Evolutionary conservation across 225 moss, liverwort and hornwort species (phyloP).

Genomic region (Ulota crispa): DNA sequence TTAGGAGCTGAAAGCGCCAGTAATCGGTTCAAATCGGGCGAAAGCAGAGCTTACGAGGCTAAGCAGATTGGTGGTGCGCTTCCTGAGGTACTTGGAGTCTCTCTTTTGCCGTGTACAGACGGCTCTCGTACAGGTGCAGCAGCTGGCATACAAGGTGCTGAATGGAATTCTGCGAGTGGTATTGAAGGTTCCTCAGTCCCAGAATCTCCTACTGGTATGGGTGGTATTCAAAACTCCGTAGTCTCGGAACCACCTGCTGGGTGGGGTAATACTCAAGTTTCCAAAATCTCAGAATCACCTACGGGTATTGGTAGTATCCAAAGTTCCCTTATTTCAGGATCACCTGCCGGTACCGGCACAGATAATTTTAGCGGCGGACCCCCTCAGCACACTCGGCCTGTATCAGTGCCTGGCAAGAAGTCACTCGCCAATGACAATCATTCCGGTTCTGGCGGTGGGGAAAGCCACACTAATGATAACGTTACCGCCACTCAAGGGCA

Average conservation of each 20-base stretch:
- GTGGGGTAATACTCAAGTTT: conserved; percentile 39
- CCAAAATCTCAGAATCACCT: conserved; percentile 26
- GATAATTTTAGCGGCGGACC: conserved; percentile 27
- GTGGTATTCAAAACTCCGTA: conserved; percentile 36
- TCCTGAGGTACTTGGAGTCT: conserved; percentile 26
- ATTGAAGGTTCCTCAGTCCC: conserved; percentile 34
- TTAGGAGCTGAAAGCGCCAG: conserved; percentile 24
- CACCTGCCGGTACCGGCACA: conserved; percentile 29
- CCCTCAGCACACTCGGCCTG: conserved; percentile 31
- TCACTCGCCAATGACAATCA: conserved; percentile 23
- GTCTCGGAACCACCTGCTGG: conserved; percentile 9
- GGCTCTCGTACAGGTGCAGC: conserved; percentile 18
- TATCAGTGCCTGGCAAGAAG: conserved; percentile 29
- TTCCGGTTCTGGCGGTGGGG: conserved; percentile 20
- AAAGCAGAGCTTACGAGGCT: conserved; percentile 22
- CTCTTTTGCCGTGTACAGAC: conserved; percentile 25
- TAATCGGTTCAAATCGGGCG: conserved; percentile 15
- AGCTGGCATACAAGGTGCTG: conserved; percentile 33
- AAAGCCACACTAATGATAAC: conserved; percentile 22
- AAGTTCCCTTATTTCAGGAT: conserved; percentile 37
- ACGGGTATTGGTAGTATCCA: not conserved
- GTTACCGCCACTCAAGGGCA: conserved; percentile 24
- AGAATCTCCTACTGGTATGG: conserved; percentile 14
- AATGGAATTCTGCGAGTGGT: conserved; percentile 36
- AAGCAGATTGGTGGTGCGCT: conserved; percentile 31